Percentiles rank a stretch among this genome's conserved stretches.
Conservation (phyloP, 2,329 filamentous ascomycete genomes). For the Aphanoascus verrucosus region DNA sequence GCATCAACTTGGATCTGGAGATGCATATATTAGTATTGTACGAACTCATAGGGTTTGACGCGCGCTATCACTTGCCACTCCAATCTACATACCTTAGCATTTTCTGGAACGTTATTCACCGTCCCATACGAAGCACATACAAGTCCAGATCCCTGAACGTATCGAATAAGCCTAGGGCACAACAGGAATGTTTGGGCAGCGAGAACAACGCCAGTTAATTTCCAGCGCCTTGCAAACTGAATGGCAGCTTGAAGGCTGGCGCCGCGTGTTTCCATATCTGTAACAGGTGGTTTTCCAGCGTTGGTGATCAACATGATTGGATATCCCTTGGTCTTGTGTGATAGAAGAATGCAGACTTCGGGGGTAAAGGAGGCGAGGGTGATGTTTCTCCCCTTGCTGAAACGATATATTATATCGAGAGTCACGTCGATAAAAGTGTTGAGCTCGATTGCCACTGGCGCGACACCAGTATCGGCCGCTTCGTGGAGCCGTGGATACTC, state of each 20-base stretch:
- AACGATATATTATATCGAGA: slow-evolving; percentile 23
- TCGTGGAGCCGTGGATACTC: slow-evolving; percentile 36
- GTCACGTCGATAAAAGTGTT: slow-evolving; percentile 33
- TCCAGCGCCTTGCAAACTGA: slow-evolving; percentile 32
- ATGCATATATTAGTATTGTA: not conserved
- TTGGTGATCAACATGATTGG: slow-evolving; percentile 25
- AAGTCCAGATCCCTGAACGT: slow-evolving; percentile 27
- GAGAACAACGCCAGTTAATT: slow-evolving; percentile 30
- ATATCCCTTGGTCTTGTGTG: slow-evolving; percentile 19
- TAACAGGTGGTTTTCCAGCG: slow-evolving; percentile 19
- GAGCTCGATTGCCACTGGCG: slow-evolving; percentile 29
- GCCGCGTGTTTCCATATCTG: slow-evolving; percentile 25
- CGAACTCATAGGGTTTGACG: not conserved
- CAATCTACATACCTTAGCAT: slow-evolving; percentile 17
- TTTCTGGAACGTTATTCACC: slow-evolving; percentile 25
- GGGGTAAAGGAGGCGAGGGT: slow-evolving; percentile 25
- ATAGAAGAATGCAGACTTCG: slow-evolving; percentile 22
- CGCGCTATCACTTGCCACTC: not conserved
- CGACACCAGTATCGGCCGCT: slow-evolving; percentile 26
- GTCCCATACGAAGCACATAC: slow-evolving; percentile 28
- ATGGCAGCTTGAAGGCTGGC: slow-evolving; percentile 31
- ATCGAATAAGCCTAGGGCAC: slow-evolving; percentile 28
- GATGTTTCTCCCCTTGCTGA: slow-evolving; percentile 23
- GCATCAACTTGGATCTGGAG: slow-evolving; percentile 18
- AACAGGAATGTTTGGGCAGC: slow-evolving; percentile 29